Evolutionary conservation across 495 filamentous ascomycete species (phyloP).

Genomic region (Melanomma pulvis-pyrius): DNA sequence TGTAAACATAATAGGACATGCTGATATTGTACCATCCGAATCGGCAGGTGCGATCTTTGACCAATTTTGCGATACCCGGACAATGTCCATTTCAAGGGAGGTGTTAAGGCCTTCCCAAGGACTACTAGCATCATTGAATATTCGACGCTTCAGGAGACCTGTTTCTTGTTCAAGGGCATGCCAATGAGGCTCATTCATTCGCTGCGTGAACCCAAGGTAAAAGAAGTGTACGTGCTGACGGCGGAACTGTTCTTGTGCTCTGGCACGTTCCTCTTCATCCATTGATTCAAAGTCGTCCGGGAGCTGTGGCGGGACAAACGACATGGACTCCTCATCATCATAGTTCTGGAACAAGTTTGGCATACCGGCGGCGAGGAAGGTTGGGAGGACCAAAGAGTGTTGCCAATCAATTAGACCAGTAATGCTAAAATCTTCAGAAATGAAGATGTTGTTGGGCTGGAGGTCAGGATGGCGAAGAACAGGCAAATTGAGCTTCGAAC

Average conservation of each 20-base stretch:
- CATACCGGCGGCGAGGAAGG: conserved; percentile 43
- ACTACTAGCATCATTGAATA: conserved; percentile 16
- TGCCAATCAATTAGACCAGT: conserved; percentile 46
- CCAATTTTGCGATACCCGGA: conserved; percentile 20
- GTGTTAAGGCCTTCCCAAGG: conserved; percentile 25
- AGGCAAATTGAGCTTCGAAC: conserved; percentile 35
- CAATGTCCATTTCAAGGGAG: conserved; percentile 21
- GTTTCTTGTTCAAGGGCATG: conserved; percentile 15
- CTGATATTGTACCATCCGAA: conserved; percentile 11
- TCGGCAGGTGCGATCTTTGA: conserved; percentile 7
- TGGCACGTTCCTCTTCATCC: conserved; percentile 17
- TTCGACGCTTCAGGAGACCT: conserved; percentile 9
- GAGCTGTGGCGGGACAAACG: conserved; percentile 23
- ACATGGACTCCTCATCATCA: conserved; percentile 21
- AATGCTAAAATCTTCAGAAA: conserved; percentile 40
- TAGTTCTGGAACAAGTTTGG: conserved; percentile 44
- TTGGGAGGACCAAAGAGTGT: conserved; percentile 41
- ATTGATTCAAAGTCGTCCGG: conserved; percentile 13
- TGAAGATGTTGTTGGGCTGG: conserved; percentile 45
- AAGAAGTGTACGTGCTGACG: conserved; percentile 26
- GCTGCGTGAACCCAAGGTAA: conserved; percentile 20
- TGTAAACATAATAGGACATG: conserved; percentile 11
- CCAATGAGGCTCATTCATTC: conserved; percentile 13
- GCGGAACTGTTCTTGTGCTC: conserved; percentile 11
- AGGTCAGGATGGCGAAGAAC: conserved; percentile 45